Conservation (phyloP, 2,329 filamentous ascomycete genomes). For the Neurospora sp. region DNA sequence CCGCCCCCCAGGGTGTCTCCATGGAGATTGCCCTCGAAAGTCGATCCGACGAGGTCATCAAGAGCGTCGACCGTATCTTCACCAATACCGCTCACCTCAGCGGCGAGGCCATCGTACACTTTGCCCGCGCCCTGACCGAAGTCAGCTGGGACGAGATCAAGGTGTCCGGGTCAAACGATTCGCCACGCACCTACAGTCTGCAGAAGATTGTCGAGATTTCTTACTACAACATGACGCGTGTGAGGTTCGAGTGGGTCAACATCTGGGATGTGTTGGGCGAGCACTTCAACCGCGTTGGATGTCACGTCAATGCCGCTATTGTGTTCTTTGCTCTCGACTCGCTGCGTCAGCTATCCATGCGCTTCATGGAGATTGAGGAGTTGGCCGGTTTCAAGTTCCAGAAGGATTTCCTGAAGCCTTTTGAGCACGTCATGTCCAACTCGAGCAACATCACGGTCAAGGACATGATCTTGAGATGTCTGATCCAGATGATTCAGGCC, state of each 20-base stretch:
- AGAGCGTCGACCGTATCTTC: slow-evolving; percentile 90
- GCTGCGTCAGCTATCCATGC: slow-evolving; percentile 89
- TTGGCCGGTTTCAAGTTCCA: slow-evolving; percentile 98
- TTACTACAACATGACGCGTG: slow-evolving; percentile 99
- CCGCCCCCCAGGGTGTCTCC: slow-evolving; percentile 55
- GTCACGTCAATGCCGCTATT: slow-evolving; percentile 90
- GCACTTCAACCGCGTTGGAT: slow-evolving; percentile 97
- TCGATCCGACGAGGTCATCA: slow-evolving; percentile 85
- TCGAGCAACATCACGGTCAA: slow-evolving; percentile 87
- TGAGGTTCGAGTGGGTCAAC: slow-evolving; percentile 95
- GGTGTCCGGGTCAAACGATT: slow-evolving; percentile 91
- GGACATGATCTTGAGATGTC: slow-evolving; percentile 89
- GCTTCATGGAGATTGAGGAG: slow-evolving; percentile 97
- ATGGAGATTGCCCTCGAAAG: slow-evolving; percentile 84
- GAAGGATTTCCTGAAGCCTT: slow-evolving; percentile 97
- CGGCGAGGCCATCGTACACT: slow-evolving; percentile 90
- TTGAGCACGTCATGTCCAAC: slow-evolving; percentile 94
- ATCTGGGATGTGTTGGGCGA: slow-evolving; percentile 97
- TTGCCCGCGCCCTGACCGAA: slow-evolving; percentile 83
- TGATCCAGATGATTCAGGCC: slow-evolving; percentile 99
- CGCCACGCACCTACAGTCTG: slow-evolving; percentile 89
- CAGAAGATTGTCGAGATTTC: slow-evolving; percentile 98
- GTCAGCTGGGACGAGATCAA: slow-evolving; percentile 99
- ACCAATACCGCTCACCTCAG: slow-evolving; percentile 90
- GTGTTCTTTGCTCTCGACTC: slow-evolving; percentile 98